Base-by-base conservation (phyloP, 306 rosid species). In the Bauhinia variegata region DNA sequence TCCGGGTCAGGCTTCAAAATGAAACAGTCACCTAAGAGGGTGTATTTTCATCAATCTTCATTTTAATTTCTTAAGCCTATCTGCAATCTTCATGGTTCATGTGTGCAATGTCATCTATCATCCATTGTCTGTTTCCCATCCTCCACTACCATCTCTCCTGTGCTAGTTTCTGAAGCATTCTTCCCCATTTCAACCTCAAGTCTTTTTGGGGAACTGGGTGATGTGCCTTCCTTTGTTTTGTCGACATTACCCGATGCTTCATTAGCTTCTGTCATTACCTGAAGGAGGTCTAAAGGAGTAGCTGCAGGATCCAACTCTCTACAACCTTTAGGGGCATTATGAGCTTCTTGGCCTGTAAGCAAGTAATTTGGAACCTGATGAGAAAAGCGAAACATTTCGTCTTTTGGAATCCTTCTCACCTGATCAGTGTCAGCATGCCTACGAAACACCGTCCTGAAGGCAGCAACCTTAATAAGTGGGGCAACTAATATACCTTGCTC, bases 261-360 rank as follows among this genome's bases (percentile, higher is more conserved):
- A n/a, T 79, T 54, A 60, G 78, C 82, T 71, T 78, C 91, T n/a
- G 86, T 54, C 7, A 48, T 65, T 48, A 70, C 80, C 86, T 84
- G 85, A 42, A 87, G 88, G 68, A 95, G 96, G 48, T 95, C 97
- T 72, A 87, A 80, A 51, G 99, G 92, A 43, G 89, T 85, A 23
- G 99, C 99, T 28, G 97, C 99, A 54, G 99, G 99, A 78, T 95
- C 99, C 84, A 95, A 80, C 80, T 95, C 99, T 28, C 87, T 75
- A 54, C 92, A 95, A 46, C 80, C 97, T 72, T 79, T 53, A 0
- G 95, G 97, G 65, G 96, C 86, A 72, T 88, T 88, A 31, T 75
- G 61, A 73, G 96, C 95, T 83, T 95, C 99, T 44, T 82, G 68
- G 18, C 97, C 99, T 3, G 92, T 82, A 59, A 95, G 97, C 75